Conservation (phyloP, 257 asterid genomes). For the Ligustrum vulgare region DNA sequence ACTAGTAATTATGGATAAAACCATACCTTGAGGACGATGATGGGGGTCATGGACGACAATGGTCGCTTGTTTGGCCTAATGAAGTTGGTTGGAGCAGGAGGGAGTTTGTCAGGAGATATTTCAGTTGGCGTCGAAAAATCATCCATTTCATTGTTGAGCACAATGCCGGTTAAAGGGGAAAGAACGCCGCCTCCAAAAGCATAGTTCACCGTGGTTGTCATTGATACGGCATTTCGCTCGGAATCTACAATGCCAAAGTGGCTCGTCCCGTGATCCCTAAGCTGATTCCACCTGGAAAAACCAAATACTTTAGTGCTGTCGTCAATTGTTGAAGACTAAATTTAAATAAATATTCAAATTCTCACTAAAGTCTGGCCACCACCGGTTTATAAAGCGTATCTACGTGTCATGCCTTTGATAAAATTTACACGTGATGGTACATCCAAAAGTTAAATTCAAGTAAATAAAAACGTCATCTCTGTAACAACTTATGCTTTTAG, state of each 20-base stretch:
- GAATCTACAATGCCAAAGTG: conserved; percentile 83
- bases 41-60: conserved; percentile 84
- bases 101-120: conserved; percentile 53
- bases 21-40: conserved; percentile 82
- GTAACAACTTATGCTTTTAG: neutral
- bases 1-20: neutral
- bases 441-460: neutral
- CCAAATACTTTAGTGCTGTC: neutral
- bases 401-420: too few relatives aligned
- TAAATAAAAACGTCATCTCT: neutral
- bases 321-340: neutral
- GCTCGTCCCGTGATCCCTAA: conserved; percentile 81
- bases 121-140: conserved; percentile 84
- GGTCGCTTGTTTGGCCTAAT: conserved; percentile 87
- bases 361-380: too few relatives aligned
- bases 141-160: conserved; percentile 91
- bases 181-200: conserved; percentile 76
- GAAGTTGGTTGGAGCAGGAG: conserved; percentile 89
- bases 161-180: conserved; percentile 87
- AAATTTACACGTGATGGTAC: neutral
- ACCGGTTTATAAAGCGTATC: neutral
- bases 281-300: conserved; percentile 68
- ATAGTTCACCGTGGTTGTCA: conserved; percentile 79
- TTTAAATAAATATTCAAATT: neutral
- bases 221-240: conserved; percentile 79